These are phyloP conservation scores for Clonostachys byssicola DNA, from an alignment of 2,329 filamentous ascomycete species.

Conservation along the genomic window DNA sequence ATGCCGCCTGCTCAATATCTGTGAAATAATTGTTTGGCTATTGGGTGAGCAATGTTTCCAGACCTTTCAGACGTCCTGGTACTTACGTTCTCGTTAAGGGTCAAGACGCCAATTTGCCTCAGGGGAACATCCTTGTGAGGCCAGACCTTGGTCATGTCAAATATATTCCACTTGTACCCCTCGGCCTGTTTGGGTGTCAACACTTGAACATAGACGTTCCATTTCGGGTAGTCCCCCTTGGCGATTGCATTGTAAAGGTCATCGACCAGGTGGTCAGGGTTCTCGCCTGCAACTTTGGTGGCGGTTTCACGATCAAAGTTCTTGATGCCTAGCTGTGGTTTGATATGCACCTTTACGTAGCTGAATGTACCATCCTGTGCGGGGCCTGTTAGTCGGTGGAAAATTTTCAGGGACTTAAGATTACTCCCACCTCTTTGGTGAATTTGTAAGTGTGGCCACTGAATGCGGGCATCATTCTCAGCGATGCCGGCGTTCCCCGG, in stretches of 20 bases:
- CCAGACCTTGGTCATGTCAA: conserved; percentile 70
- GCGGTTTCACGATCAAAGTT: conserved; percentile 56
- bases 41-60: background rate
- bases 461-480: conserved; percentile 65
- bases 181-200: conserved; percentile 59
- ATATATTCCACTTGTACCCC: conserved; percentile 59
- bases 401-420: background rate
- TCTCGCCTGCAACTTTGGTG: conserved; percentile 43
- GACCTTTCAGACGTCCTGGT: conserved; percentile 32
- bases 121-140: conserved; percentile 66
- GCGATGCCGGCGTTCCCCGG: conserved; percentile 61
- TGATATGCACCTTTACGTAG: conserved; percentile 63
- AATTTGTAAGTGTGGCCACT: conserved; percentile 65
- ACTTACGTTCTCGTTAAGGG: conserved; percentile 63
- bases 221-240: conserved; percentile 55
- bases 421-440: conserved; percentile 34
- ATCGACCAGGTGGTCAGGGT: conserved; percentile 59
- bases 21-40: conserved; percentile 44
- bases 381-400: background rate
- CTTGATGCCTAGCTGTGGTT: conserved; percentile 58
- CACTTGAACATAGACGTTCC: conserved; percentile 61
- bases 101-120: conserved; percentile 61
- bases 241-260: conserved; percentile 63
- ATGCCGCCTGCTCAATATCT: conserved; percentile 46
- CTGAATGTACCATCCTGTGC: conserved; percentile 56